Evolutionary conservation across 305 asterid species (phyloP), one percentile per base, ranked within the genome.

Genomic region (Fraxinus platypoda): DNA sequence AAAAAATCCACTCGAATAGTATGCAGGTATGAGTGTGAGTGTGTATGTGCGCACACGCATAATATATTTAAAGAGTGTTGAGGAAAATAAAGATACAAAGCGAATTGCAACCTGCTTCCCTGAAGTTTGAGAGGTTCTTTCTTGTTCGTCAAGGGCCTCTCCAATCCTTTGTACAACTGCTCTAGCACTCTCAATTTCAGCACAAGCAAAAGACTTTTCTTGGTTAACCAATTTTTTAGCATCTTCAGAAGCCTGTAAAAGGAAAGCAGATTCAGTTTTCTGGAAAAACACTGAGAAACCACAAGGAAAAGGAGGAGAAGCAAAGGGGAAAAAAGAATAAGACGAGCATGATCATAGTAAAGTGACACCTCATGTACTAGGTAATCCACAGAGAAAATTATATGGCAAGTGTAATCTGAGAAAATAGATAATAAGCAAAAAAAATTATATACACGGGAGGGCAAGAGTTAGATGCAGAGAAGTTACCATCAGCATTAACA

Each of bases 171-270:
- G 97, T 75, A 96, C 97, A 49, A 96, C 99, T 74, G 99, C 92
- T 88, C 97, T 88, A 21, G 99, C 99, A 85, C 99, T 96, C 86
- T 96, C 97, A 37, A 96, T 93, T 90, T 96, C 99, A 78, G 99
- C 99, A 90, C 99, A 96, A 76, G 98, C 99, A 92, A 94, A 96
- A 38, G 99, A 96, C 78, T 95, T 94, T 86, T 96, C 99, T 91
- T 96, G 99, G 88, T 91, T 96, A 38, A 96, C 99, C 89, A 96
- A 84, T 81, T 91, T 96, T 79, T 95, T 95, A 73, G 98, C 99
- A 90, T 95, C 99, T 84, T 95, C 99, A 19, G 99, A 94, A 87
- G 99, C 99, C 99, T 95, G 89, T 66, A 83, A n/a, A 73, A 79
- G 26, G 15, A 31, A 64, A 84, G 80, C 17, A 78, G 52, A 23